Evolutionary conservation across 345 rosid genomes (phyloP).

Genomic region (Eucalyptus curtisii): DNA sequence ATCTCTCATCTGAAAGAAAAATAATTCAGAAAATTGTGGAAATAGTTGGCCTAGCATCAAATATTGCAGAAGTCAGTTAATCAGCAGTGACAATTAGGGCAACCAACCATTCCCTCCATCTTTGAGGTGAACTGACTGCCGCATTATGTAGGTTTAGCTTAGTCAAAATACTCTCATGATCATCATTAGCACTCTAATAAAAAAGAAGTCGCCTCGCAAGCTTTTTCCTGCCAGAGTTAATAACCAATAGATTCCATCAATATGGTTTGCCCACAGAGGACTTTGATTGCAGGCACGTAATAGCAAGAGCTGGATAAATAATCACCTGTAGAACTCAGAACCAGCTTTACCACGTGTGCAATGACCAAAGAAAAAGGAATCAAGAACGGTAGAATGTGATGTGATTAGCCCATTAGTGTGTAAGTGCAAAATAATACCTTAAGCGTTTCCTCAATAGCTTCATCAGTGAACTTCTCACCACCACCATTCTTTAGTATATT

Average conservation of each 20-base stretch:
- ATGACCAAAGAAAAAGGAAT: background rate
- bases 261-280: background rate
- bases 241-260: background rate
- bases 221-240: constrained; percentile 29
- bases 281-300: background rate
- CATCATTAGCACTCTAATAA: constrained; percentile 53
- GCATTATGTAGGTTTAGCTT: constrained; percentile 53
- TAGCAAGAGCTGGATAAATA: background rate
- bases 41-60: background rate
- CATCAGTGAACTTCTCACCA: constrained; percentile 54
- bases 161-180: constrained; percentile 54
- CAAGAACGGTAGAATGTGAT: background rate
- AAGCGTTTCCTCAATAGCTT: constrained; percentile 48
- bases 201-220: constrained; percentile 44
- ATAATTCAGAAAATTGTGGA: background rate
- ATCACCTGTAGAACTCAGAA: constrained; percentile 52
- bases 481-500: constrained; percentile 56
- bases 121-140: constrained; percentile 66
- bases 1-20: constrained; percentile 36
- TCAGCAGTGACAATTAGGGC: background rate
- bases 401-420: no score
- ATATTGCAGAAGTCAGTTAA: background rate
- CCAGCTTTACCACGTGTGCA: constrained; percentile 14
- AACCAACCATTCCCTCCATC: constrained; percentile 71
- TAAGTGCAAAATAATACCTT: constrained; percentile 17